Conservation (phyloP, 116 monocot species). For the Thalassia testudinum region DNA sequence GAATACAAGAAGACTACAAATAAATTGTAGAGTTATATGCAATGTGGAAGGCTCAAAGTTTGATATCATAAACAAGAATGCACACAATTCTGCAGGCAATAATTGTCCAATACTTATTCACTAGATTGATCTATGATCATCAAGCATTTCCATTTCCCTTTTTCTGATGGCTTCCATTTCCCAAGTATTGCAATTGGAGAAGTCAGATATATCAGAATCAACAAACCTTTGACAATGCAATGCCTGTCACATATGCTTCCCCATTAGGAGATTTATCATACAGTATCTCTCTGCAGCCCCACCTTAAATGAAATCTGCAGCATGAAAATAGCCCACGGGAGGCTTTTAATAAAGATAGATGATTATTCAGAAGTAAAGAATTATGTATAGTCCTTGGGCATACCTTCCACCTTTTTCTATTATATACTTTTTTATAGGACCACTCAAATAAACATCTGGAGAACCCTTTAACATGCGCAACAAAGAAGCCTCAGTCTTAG, state of each 20-base stretch:
- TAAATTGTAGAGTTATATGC: too few relatives aligned
- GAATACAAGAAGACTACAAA: too few relatives aligned
- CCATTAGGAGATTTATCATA: constrained; percentile 55
- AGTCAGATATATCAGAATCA: too few relatives aligned
- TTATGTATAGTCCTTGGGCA: constrained; percentile 1
- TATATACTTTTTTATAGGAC: constrained; percentile 93
- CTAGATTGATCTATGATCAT: too few relatives aligned
- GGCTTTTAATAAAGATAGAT: not conserved
- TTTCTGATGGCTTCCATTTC: too few relatives aligned
- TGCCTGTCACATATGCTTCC: constrained; percentile 64
- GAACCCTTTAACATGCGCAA: constrained; percentile 97
- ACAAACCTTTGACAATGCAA: constrained; percentile 76
- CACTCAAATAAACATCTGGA: constrained; percentile 84
- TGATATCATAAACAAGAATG: too few relatives aligned
- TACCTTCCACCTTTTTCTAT: constrained; percentile 88
- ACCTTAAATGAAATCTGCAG: constrained; percentile 82
- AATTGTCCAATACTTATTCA: too few relatives aligned
- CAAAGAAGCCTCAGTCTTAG: constrained; percentile 95
- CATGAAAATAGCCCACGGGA: not conserved
- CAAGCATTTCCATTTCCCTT: too few relatives aligned
- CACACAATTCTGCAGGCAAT: too few relatives aligned
- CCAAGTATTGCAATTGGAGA: too few relatives aligned
- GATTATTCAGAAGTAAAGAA: not conserved
- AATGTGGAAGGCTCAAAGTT: too few relatives aligned
- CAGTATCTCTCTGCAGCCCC: constrained; percentile 90